Conservation (phyloP, 2,329 filamentous ascomycete species). For the Sarocladium kiliense region DNA sequence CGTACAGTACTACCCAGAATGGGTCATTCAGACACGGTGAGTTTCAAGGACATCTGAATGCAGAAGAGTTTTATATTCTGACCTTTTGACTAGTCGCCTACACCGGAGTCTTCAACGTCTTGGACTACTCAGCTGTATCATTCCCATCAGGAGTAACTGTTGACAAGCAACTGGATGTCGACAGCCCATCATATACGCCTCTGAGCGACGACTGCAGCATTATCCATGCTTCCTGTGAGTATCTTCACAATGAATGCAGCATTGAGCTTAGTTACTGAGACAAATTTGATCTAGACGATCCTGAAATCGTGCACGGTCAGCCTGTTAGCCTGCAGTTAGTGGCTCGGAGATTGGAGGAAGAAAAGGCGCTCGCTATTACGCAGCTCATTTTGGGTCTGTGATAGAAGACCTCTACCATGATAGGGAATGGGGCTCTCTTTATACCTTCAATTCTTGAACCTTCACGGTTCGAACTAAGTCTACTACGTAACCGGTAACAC, state of each 20-base stretch:
- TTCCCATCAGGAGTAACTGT: conserved; percentile 38
- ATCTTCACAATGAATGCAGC: not conserved
- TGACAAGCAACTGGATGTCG: conserved; percentile 32
- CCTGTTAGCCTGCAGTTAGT: conserved; percentile 39
- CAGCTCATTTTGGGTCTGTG: too few relatives aligned
- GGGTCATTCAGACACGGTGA: conserved; percentile 38
- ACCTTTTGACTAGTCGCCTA: conserved; percentile 33
- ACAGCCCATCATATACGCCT: conserved; percentile 23
- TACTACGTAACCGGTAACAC: too few relatives aligned
- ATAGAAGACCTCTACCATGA: too few relatives aligned
- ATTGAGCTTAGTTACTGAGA: not conserved
- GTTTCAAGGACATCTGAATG: conserved; percentile 12
- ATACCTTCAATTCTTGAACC: too few relatives aligned
- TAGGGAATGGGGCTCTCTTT: too few relatives aligned
- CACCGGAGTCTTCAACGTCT: conserved; percentile 43
- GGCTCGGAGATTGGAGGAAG: conserved; percentile 35
- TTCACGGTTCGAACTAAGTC: too few relatives aligned
- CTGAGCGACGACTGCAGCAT: conserved; percentile 30
- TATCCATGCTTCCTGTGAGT: conserved; percentile 36
- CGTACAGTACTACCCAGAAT: conserved; percentile 37
- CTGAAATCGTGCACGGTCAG: conserved; percentile 32
- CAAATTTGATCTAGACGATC: conserved; percentile 27
- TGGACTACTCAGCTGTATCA: conserved; percentile 43
- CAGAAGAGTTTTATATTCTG: too few relatives aligned
- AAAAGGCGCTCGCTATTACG: conserved; percentile 30